phyloP scores from a whole-genome alignment of 441 rosid genomes.

The Capsella rubella region DNA sequence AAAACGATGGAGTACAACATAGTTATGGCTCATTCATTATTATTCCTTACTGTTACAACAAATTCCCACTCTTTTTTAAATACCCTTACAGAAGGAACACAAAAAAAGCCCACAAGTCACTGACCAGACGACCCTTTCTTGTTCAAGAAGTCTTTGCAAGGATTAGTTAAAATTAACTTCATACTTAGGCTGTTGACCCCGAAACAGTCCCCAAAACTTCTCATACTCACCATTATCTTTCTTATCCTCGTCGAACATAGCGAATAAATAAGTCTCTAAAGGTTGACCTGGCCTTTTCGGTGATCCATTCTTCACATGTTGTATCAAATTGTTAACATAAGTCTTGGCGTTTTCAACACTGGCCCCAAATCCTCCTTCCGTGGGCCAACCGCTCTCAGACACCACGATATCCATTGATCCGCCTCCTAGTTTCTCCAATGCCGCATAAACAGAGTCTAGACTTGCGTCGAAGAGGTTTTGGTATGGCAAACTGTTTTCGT shows the following conservation, averaged over 20 bases:
- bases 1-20: too few species aligned
- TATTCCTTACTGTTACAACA: too few species aligned
- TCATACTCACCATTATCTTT: neutral
- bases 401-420: slow-evolving; percentile 53
- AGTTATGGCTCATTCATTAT: too few species aligned
- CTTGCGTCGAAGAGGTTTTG: slow-evolving; percentile 55
- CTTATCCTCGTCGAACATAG: slow-evolving; percentile 58
- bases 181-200: too few species aligned
- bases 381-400: slow-evolving; percentile 63
- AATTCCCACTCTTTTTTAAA: too few species aligned
- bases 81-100: too few species aligned
- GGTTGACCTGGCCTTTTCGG: slow-evolving; percentile 54
- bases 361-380: slow-evolving; percentile 45
- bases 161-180: too few species aligned
- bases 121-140: too few species aligned
- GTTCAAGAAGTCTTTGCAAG: too few species aligned
- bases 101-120: too few species aligned
- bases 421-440: slow-evolving; percentile 52
- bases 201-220: too few species aligned
- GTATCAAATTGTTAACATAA: slow-evolving; percentile 52
- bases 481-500: slow-evolving; percentile 35
- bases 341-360: slow-evolving; percentile 49
- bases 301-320: slow-evolving; percentile 53
- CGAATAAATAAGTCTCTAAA: slow-evolving; percentile 59
- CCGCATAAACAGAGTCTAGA: slow-evolving; percentile 49